Evolutionary conservation across 2,329 filamentous ascomycete genomes (phyloP).

Genomic region (Biscogniauxia marginata): DNA sequence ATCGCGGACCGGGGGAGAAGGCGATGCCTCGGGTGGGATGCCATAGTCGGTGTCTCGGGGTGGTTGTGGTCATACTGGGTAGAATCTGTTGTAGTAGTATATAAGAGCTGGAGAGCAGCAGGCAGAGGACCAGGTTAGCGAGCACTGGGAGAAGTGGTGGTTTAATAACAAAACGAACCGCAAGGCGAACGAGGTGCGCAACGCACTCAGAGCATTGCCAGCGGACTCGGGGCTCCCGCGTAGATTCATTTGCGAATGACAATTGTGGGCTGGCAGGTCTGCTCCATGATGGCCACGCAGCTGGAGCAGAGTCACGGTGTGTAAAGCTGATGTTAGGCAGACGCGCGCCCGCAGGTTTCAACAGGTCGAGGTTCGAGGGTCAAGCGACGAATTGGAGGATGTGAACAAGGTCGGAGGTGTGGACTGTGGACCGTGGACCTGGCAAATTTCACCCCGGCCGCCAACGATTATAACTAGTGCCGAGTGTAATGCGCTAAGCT

Average conservation of each 20-base stretch:
- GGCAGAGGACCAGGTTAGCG: neutral
- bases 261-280: conserved; percentile 14
- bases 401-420: neutral
- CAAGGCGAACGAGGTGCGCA: conserved; percentile 13
- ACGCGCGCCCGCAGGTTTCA: conserved; percentile 12
- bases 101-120: conserved; percentile 7
- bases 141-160: neutral
- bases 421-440: too few relatives aligned
- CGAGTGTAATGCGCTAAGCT: conserved; percentile 2
- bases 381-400: neutral
- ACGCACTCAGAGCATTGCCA: conserved; percentile 28
- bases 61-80: conserved; percentile 27
- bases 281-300: conserved; percentile 29
- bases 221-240: conserved; percentile 24
- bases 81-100: conserved; percentile 4
- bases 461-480: too few relatives aligned
- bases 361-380: neutral
- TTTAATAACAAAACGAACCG: conserved; percentile 18
- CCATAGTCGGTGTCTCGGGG: conserved; percentile 32
- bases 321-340: conserved; percentile 13
- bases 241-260: conserved; percentile 25
- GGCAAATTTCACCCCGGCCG: too few relatives aligned
- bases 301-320: conserved; percentile 3
- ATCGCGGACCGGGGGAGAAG: conserved; percentile 26
- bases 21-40: conserved; percentile 34